phyloP scores from a whole-genome alignment of 805 yeast species.

The Zygoascus ofunaensis region DNA sequence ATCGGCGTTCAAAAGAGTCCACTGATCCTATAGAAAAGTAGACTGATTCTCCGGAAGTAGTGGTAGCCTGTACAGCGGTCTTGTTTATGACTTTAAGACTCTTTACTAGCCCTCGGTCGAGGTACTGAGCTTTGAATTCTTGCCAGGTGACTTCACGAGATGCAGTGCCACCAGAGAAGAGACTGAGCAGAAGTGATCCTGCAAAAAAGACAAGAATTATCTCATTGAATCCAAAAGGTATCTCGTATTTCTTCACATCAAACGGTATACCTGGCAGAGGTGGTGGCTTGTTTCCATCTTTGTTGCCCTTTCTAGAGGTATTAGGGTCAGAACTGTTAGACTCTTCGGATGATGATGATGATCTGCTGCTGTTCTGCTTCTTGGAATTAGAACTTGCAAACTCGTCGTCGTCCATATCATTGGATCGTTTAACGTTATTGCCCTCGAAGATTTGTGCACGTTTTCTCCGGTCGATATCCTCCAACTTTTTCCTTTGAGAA shows the following conservation, averaged over 20 bases:
- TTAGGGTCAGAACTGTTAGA: not conserved
- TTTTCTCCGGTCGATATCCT: not conserved
- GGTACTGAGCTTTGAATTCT: slow-evolving; percentile 71
- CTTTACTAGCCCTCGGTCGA: slow-evolving; percentile 71
- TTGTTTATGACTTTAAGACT: slow-evolving; percentile 66
- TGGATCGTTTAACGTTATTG: not conserved
- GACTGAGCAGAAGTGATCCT: slow-evolving; percentile 3
- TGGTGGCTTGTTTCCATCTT: not conserved
- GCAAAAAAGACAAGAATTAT: slow-evolving; percentile 1
- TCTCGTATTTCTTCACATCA: not conserved
- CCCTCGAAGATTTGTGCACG: not conserved
- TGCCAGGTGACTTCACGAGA: slow-evolving; percentile 50
- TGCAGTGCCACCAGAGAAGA: slow-evolving; percentile 5
- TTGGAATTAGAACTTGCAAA: not conserved
- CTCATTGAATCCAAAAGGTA: slow-evolving; percentile 7
- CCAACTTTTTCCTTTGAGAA: not conserved
- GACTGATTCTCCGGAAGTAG: slow-evolving; percentile 35
- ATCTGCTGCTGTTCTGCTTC: not conserved
- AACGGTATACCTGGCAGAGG: not conserved
- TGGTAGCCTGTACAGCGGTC: slow-evolving; percentile 34
- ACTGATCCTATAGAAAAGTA: slow-evolving; percentile 83
- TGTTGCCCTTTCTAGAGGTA: not conserved
- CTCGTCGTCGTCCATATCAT: not conserved
- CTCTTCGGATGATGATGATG: not conserved
- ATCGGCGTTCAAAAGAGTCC: slow-evolving; percentile 73